These are phyloP conservation scores for Canavalia ensiformis DNA, from an alignment of 306 rosid species.

Conservation along the genomic window DNA sequence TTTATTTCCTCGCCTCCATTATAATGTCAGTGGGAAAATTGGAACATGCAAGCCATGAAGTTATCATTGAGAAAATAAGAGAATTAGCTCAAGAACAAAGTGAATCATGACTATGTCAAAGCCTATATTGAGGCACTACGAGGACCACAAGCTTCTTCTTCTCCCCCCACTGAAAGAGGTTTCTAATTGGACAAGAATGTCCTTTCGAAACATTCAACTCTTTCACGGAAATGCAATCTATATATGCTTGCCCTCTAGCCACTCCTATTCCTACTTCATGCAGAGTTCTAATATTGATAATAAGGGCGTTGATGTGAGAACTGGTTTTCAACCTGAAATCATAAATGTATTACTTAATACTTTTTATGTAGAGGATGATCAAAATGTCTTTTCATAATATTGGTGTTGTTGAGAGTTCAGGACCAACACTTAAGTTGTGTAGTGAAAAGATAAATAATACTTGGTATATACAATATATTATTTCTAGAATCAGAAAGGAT, in stretches of 20 bases:
- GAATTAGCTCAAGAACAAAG: constrained; percentile 59
- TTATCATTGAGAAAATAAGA: constrained; percentile 61
- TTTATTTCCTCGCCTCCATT: constrained; percentile 76
- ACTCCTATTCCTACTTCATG: constrained; percentile 73
- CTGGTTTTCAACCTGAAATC: constrained; percentile 54
- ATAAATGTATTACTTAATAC: constrained; percentile 51
- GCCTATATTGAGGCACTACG: constrained; percentile 65
- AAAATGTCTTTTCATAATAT: background rate
- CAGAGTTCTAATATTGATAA: constrained; percentile 59
- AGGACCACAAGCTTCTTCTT: constrained; percentile 49
- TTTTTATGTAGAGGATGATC: constrained; percentile 38
- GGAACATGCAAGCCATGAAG: constrained; percentile 52
- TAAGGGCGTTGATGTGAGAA: constrained; percentile 62
- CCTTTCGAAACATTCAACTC: constrained; percentile 69
- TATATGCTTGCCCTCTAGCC: constrained; percentile 61
- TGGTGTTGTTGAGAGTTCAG: background rate
- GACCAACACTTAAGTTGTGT: background rate
- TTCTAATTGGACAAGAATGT: constrained; percentile 87
- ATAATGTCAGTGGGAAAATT: constrained; percentile 60
- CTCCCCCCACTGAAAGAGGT: constrained; percentile 77
- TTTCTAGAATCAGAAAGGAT: background rate
- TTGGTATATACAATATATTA: too few species aligned
- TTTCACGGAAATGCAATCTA: constrained; percentile 59
- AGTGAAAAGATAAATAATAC: background rate
- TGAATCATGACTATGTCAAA: constrained; percentile 62